These are phyloP conservation scores for Chytriomyces hyalinus DNA, from an alignment of 192 early-diverging fungal genomes.

Conservation along the genomic window DNA sequence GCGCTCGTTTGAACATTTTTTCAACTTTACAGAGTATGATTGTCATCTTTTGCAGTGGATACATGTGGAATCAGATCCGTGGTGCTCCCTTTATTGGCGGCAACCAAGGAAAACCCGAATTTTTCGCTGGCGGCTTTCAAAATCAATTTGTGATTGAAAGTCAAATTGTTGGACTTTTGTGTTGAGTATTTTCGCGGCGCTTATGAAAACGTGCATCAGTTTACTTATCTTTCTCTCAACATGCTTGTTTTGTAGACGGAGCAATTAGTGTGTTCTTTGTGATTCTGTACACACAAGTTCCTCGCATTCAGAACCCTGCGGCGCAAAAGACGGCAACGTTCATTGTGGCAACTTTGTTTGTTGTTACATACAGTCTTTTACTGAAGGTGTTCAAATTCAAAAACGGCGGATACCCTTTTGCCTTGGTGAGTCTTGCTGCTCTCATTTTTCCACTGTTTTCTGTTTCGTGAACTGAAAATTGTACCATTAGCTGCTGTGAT, in stretches of 20 bases:
- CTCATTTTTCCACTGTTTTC: too few relatives aligned
- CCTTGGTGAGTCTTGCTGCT: conserved; percentile 24
- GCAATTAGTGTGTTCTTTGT: conserved; percentile 60
- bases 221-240: conserved; percentile 6
- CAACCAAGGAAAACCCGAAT: conserved; percentile 58
- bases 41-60: conserved; percentile 76
- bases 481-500: too few relatives aligned
- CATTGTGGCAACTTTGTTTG: conserved; percentile 61
- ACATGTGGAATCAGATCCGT: conserved; percentile 90
- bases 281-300: conserved; percentile 58
- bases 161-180: conserved; percentile 73
- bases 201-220: not conserved
- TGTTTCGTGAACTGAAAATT: too few relatives aligned
- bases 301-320: conserved; percentile 55
- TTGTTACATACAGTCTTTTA: conserved; percentile 69
- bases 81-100: conserved; percentile 66
- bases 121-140: conserved; percentile 71
- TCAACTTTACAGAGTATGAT: conserved; percentile 54
- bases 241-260: conserved; percentile 56
- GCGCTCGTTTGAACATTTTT: not conserved
- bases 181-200: conserved; percentile 41
- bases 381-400: conserved; percentile 73
- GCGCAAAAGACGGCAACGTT: conserved; percentile 66
- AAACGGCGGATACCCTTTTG: conserved; percentile 74
- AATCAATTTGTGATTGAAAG: conserved; percentile 73